Evolutionary conservation across 805 yeast genomes (phyloP), one percentile per base, ranked within the genome.

Genomic region (Yarrowia deformans): DNA sequence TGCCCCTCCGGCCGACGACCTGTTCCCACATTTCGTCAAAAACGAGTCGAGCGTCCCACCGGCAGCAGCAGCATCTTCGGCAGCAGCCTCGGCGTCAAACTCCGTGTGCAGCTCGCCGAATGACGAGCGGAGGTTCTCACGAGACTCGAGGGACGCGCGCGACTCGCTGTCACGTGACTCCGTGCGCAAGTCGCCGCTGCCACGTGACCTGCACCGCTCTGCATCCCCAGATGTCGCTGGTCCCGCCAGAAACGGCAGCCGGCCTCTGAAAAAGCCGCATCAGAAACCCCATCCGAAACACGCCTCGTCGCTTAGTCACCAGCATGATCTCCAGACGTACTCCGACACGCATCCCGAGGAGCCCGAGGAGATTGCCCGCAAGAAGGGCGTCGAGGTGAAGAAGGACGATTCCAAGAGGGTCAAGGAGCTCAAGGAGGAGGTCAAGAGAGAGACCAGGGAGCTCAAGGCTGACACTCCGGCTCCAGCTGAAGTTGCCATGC

Each of bases 261-360:
- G 52, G 18, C 49, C 48, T 3, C 13, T 29, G 37, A 40, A 23
- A 12, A 40, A 56, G 63, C 63, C 19, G 37, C 63, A 40, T n/a
- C 45, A 19, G 46, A 52, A 52, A 10, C 29, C 29, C 1, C 48
- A 42, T 10, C 16, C 63, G 34, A 29, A 40, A 8, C 32, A 19
- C 3, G 16, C 49, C 3, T 56, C 64, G 14, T 60, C 66, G 34
- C 52, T 43, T 8, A 60, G 52, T 19, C 66, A 60, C 18, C 50
- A 60, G 32, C 66, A 60, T 34, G 69, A 66, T 35, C 40, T 52
- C 19, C 69, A 54, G 14, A 54, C 69, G 2, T 50, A 66, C 29
- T 50, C 61, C 13, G 60, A 52, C 18, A 66, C 60, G 23, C 61
- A 66, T 52, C 69, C 60, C 14, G 69, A 66, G 29, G 61, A 66